Evolutionary conservation across 768 basidiomycete genomes (phyloP).

Genomic region (Pluteus cervinus): DNA sequence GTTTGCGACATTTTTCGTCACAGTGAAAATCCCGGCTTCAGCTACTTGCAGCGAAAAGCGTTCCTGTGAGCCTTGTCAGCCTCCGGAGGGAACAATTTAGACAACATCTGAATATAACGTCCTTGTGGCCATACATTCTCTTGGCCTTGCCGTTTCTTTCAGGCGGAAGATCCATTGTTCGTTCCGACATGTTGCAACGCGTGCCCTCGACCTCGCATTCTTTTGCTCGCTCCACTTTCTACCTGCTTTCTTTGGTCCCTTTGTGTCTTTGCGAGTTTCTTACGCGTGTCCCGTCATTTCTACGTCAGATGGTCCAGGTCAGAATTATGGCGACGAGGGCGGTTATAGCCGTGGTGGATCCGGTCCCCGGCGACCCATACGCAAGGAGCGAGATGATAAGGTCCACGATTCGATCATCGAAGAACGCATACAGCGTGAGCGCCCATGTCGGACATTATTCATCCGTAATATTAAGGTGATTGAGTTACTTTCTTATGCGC

Average conservation of each 20-base stretch:
- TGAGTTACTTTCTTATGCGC: conserved; percentile 7
- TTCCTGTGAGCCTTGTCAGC: no score
- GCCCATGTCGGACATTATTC: conserved; percentile 93
- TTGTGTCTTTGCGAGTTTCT: conserved; percentile 35
- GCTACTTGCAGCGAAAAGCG: conserved; percentile 44
- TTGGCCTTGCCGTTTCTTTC: no score
- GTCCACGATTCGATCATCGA: conserved; percentile 89
- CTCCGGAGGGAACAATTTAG: no score
- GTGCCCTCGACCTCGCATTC: conserved; percentile 30
- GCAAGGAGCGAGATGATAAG: conserved; percentile 83
- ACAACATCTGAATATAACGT: no score
- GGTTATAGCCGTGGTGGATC: conserved; percentile 32
- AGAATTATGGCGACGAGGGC: conserved; percentile 50
- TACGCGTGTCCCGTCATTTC: conserved; percentile 40
- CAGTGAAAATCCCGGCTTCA: conserved; percentile 37
- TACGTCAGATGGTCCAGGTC: conserved; percentile 61
- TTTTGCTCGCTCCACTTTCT: conserved; percentile 39
- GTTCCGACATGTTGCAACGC: conserved; percentile 19
- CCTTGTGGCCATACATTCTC: no score
- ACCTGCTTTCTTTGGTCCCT: conserved; percentile 34
- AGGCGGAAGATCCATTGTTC: no score
- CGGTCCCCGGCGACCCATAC: conserved; percentile 44
- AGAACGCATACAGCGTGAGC: conserved; percentile 89
- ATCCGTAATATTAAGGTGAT: conserved; percentile 95
- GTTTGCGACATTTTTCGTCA: conserved; percentile 28